Conservation (phyloP, 2,329 filamentous ascomycete species). For the Beauveria pseudobassiana region DNA sequence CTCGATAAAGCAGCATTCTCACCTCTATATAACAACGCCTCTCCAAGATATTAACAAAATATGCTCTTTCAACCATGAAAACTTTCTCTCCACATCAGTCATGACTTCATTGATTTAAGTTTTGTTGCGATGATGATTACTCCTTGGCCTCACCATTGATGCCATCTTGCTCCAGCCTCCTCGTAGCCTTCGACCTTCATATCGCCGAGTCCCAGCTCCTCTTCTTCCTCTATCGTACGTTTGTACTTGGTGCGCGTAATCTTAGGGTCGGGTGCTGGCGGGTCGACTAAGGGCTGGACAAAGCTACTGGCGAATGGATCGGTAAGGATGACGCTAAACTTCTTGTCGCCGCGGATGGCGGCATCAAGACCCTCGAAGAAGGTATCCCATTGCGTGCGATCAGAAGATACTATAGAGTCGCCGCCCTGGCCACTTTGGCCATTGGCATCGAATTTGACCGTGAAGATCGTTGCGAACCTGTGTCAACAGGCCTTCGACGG, state of each 20-base stretch:
- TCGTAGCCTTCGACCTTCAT: slow-evolving; percentile 89
- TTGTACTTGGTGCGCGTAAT: slow-evolving; percentile 77
- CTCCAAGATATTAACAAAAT: slow-evolving; percentile 1
- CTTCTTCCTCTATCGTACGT: slow-evolving; percentile 84
- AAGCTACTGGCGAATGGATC: slow-evolving; percentile 92
- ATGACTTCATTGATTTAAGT: neutral
- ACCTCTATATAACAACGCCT: neutral
- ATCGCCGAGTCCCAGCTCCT: slow-evolving; percentile 81
- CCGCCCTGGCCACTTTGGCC: slow-evolving; percentile 49
- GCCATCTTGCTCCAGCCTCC: slow-evolving; percentile 20
- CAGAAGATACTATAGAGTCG: slow-evolving; percentile 63
- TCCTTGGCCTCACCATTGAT: neutral
- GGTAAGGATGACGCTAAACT: slow-evolving; percentile 75
- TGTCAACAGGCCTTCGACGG: slow-evolving; percentile 85
- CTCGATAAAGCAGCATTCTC: neutral
- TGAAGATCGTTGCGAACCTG: slow-evolving; percentile 88
- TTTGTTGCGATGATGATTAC: neutral
- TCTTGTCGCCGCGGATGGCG: slow-evolving; percentile 71
- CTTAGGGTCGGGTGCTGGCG: slow-evolving; percentile 62
- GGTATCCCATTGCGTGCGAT: slow-evolving; percentile 64
- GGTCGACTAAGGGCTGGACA: slow-evolving; percentile 81
- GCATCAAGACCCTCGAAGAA: slow-evolving; percentile 74
- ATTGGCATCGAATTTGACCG: slow-evolving; percentile 74
- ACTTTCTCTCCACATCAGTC: neutral
- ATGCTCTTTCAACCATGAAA: neutral